Evolutionary conservation across 805 yeast genomes (phyloP), one percentile per base, ranked within the genome.

Genomic region (Candida koratica): DNA sequence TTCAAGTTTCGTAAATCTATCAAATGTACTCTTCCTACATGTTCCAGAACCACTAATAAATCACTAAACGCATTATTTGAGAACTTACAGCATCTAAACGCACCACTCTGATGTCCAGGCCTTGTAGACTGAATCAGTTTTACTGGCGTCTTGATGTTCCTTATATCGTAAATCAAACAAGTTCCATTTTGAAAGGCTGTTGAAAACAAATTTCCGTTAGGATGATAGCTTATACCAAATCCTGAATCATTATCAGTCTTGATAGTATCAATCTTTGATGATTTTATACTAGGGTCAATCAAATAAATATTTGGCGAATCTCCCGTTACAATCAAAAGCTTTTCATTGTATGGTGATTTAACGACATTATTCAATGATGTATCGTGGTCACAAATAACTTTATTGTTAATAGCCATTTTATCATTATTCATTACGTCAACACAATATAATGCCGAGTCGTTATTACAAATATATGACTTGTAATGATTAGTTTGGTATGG

Each of bases 121-220:
- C 89, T 64, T 0, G 90, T 80, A 3, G 88, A 79, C 33, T 64
- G 61, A 18, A 83, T 64, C 39, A 69, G 72, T 36, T 71, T 67
- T 11, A 81, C 41, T 4, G 87, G 85, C 6, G 55, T 46, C 1
- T 59, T 48, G 36, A 77, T 54, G 42, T 79, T 80, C 44, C 97
- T 65, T 6, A 84, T 55, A 56, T 89, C 97, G 54, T 80, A 89
- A 6, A 89, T 60, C 43, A 79, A 66, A 41, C 90, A 79, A 14
- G 76, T 63, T 5, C 97, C 97, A 52, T 84, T 88, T 58, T 89
- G 96, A 55, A 87, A 87, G 16, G 88, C 80, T 0, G 84, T 78
- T 1, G 93, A 79, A 53, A 89, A 83, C 43, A 78, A 70, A 35
- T 69, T 47, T 14, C 90, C 95, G 29, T 85, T 79, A n/a, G 81